Evolutionary conservation across 108 stramenopile species (phyloP), one percentile per base, ranked within the genome.

Genomic region (Nitzschia palea): DNA sequence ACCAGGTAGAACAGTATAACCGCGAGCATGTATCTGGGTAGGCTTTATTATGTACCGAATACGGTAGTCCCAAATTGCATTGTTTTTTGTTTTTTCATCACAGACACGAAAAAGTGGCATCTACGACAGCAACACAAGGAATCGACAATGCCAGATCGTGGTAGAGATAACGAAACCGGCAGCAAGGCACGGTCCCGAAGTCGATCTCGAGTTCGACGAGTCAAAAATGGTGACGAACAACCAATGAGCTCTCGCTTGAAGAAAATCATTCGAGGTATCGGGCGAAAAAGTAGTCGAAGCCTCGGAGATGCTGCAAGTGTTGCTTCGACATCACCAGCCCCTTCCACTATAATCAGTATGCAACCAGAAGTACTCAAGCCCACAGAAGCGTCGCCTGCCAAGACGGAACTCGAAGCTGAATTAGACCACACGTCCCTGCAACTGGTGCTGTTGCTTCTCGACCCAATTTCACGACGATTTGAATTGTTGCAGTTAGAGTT

Each of bases 401-500:
- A 23, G 9, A 14, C 25, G 4, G 9, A 29, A 20, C 54, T 12
- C 14, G 28, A 4, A 55, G 17, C 32, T 2, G 59, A 40, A 42
- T n/a, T n/a, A 2, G 23, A 40, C 8, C 6, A 32, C n/a, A 40
- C 59, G 17, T 40, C 75, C 5, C 80, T 90, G 33, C 84, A 88
- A 59, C 69, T 94, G 6, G 68, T 94, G 31, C 67, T 94, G 5
- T 82, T 94, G 37, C 62, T 94, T 17, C 84, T 94, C 87, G 89
- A 94, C 40, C 89, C 87, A 12, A 57, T 48, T 5, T 80, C 87
- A 9, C 86, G 86, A 28, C 81, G 85, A 25, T 94, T 94, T 65
- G 92, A 94, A 64, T 61, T 94, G 3, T 71, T 94, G 32, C 92
- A 94, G 64, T 83, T 94, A 20, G 92, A 94, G 71, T 94, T 94